Conservation (phyloP, 306 rosid genomes). For the Trifolium pratense region DNA sequence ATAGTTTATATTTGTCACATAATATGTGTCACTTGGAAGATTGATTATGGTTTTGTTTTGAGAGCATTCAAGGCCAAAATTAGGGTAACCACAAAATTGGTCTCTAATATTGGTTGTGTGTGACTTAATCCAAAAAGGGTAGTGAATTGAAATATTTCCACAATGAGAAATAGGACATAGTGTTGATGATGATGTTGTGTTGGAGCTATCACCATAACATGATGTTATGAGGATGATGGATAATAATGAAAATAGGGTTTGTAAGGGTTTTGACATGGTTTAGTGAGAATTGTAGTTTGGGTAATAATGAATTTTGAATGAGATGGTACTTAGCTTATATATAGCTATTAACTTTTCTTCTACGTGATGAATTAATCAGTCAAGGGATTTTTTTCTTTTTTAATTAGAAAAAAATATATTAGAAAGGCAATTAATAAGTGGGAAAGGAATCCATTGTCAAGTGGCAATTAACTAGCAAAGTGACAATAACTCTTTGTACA, state of each 20-base stretch:
- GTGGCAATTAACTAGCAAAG: neutral
- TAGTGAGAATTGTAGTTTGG: neutral
- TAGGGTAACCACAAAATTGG: constrained; percentile 45
- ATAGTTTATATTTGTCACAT: constrained; percentile 44
- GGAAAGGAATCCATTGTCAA: constrained; percentile 42
- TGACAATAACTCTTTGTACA: no score
- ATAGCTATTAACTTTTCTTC: constrained; percentile 31
- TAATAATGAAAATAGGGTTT: constrained; percentile 1
- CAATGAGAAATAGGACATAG: constrained; percentile 30
- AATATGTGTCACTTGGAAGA: constrained; percentile 33
- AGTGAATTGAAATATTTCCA: constrained; percentile 35
- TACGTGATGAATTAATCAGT: neutral
- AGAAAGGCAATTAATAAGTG: neutral
- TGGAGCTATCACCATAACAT: constrained; percentile 13
- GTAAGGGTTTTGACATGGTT: constrained; percentile 33
- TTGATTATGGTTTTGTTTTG: neutral
- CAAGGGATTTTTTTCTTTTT: neutral
- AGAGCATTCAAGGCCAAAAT: constrained; percentile 39
- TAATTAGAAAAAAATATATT: neutral
- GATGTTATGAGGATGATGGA: constrained; percentile 34
- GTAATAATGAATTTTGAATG: neutral
- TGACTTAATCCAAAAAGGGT: constrained; percentile 45
- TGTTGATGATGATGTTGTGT: constrained; percentile 4
- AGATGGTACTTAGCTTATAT: constrained; percentile 1
- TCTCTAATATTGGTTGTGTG: neutral